Evolutionary conservation across 345 rosid genomes (phyloP).

Genomic region (Clausena lansium): DNA sequence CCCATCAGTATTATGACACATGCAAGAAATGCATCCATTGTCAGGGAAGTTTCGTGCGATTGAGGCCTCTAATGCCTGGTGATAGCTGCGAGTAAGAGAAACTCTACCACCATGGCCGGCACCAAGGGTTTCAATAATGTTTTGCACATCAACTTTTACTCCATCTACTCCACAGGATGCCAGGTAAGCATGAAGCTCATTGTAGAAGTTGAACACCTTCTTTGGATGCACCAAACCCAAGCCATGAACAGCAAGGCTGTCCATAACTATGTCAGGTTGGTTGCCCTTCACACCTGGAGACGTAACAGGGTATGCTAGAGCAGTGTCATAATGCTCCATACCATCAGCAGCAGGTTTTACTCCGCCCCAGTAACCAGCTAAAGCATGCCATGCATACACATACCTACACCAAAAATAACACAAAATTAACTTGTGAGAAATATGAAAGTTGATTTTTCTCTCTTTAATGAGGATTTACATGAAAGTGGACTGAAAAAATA

Average conservation of each 20-base stretch:
- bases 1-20: conserved; percentile 97
- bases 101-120: conserved; percentile 97
- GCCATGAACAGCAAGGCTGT: conserved; percentile 84
- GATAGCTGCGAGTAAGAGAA: conserved; percentile 80
- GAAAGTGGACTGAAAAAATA: background rate
- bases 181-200: conserved; percentile 88
- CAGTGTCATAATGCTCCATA: conserved; percentile 92
- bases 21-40: conserved; percentile 93
- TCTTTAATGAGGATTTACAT: background rate
- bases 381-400: conserved; percentile 97
- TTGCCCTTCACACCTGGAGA: conserved; percentile 88
- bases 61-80: conserved; percentile 91
- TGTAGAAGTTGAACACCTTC: conserved; percentile 94
- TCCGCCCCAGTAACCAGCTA: conserved; percentile 99
- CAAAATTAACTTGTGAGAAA: background rate
- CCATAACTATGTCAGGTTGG: conserved; percentile 94
- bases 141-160: conserved; percentile 96
- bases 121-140: conserved; percentile 92
- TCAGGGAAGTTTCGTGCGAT: conserved; percentile 75
- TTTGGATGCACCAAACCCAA: conserved; percentile 91
- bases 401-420: conserved; percentile 33
- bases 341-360: conserved; percentile 91
- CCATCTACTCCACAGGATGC: conserved; percentile 97
- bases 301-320: conserved; percentile 82
- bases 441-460: background rate